phyloP scores from a whole-genome alignment of 2,329 filamentous ascomycete species.

The Trichoderma harzianum region DNA sequence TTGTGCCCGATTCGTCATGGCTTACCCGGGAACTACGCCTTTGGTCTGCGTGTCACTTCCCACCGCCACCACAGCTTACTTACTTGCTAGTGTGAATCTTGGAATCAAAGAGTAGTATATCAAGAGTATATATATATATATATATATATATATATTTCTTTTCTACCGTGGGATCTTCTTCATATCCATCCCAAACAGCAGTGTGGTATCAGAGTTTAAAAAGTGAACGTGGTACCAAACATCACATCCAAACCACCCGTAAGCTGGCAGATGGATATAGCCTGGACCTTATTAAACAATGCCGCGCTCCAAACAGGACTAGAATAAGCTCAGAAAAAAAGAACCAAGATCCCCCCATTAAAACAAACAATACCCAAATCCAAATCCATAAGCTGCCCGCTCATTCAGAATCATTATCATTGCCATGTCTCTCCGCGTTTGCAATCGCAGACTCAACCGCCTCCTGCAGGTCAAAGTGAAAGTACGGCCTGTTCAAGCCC shows the following conservation, averaged over 20 bases:
- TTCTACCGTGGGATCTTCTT: not conserved
- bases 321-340: not conserved
- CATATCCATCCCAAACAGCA: not conserved
- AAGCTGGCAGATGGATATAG: not conserved
- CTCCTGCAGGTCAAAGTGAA: constrained; percentile 50
- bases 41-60: not conserved
- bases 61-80: not conserved
- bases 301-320: not conserved
- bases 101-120: not conserved
- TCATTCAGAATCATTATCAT: not conserved
- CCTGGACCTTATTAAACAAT: not conserved
- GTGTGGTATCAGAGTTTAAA: not conserved
- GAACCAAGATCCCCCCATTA: not conserved
- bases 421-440: constrained; percentile 29
- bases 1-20: not conserved
- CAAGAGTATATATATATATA: not conserved
- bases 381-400: not conserved
- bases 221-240: not conserved
- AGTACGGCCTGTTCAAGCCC: constrained; percentile 49
- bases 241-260: not conserved
- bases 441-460: constrained; percentile 44
- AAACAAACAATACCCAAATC: not conserved
- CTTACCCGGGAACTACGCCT: constrained; percentile 1
- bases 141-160: not conserved
- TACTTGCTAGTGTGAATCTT: not conserved